These are phyloP conservation scores for Epichloe uncinata DNA, from an alignment of 2,329 filamentous ascomycete species.

Conservation along the genomic window DNA sequence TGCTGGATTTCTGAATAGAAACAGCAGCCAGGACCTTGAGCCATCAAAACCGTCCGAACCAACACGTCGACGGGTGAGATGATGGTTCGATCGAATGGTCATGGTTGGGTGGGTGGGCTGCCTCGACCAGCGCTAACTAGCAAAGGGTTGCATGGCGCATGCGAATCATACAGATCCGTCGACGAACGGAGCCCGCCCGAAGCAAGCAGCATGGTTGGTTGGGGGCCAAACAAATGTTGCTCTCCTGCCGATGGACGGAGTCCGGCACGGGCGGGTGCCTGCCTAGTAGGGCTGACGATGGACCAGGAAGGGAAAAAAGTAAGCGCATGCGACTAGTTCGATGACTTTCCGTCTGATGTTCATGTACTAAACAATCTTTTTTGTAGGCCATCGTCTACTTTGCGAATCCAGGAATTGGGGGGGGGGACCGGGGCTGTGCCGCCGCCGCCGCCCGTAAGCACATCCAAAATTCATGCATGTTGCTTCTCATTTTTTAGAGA, in stretches of 20 bases:
- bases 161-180: neutral
- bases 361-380: no score
- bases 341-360: no score
- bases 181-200: neutral
- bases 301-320: neutral
- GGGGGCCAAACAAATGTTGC: constrained; percentile 2
- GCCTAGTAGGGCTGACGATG: constrained; percentile 6
- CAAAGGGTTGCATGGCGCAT: constrained; percentile 2
- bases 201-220: neutral
- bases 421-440: no score
- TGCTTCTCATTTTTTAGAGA: no score
- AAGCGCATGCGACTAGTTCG: neutral
- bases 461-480: no score
- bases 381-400: no score
- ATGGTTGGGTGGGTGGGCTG: neutral
- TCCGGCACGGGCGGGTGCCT: neutral
- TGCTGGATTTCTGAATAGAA: neutral
- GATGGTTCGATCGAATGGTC: neutral
- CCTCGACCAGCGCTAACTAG: neutral
- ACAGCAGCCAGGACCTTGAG: neutral
- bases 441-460: no score
- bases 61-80: neutral
- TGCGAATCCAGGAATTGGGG: no score
- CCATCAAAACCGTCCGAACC: neutral
- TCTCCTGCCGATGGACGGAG: constrained; percentile 2